Evolutionary conservation across 768 basidiomycete genomes (phyloP).

Genomic region (Rhizopogon roseolus): DNA sequence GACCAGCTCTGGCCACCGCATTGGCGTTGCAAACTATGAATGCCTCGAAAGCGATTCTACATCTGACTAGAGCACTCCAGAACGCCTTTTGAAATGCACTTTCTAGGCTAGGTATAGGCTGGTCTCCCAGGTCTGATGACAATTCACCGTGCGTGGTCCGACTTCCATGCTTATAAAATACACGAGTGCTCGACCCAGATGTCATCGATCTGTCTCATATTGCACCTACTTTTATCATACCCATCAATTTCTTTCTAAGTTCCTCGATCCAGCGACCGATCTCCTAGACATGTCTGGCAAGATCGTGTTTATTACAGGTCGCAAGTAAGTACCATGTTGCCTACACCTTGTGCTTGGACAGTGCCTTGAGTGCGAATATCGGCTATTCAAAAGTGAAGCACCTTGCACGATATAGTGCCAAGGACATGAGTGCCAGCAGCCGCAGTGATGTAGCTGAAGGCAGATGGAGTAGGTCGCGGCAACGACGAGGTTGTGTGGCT

Average conservation of each 20-base stretch:
- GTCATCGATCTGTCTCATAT: no score
- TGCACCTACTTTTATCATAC: background rate
- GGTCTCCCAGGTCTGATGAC: no score
- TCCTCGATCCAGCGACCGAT: constrained; percentile 34
- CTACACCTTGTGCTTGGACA: background rate
- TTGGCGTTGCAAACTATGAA: no score
- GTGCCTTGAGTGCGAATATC: constrained; percentile 33
- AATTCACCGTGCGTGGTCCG: no score
- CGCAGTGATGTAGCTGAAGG: constrained; percentile 35
- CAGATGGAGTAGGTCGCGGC: constrained; percentile 37
- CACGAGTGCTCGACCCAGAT: no score
- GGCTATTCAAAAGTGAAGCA: constrained; percentile 48
- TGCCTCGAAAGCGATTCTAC: no score
- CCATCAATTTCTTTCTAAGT: constrained; percentile 18
- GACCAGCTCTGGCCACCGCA: no score
- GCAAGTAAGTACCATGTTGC: constrained; percentile 34
- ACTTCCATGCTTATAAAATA: no score
- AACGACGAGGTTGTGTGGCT: constrained; percentile 46
- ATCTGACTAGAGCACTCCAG: no score
- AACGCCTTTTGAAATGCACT: no score
- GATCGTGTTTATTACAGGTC: constrained; percentile 54
- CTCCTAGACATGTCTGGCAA: constrained; percentile 43
- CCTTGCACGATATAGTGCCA: constrained; percentile 52
- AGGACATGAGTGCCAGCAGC: constrained; percentile 50
- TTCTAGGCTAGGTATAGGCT: no score